phyloP scores from a whole-genome alignment of 768 basidiomycete genomes.

The Hysterangium stoloniferum region DNA sequence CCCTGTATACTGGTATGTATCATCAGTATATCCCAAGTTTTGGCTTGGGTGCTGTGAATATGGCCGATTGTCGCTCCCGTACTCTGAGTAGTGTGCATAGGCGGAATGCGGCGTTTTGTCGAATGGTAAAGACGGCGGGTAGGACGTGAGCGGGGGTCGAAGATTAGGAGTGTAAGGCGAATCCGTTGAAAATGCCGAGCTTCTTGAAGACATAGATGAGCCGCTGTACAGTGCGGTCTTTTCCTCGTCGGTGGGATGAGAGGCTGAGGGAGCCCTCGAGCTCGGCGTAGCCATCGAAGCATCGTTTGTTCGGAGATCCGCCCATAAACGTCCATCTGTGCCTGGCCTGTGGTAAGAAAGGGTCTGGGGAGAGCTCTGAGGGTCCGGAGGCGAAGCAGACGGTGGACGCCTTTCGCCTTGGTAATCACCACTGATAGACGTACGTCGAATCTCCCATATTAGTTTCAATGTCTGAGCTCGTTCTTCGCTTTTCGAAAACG shows the following conservation, averaged over 20 bases:
- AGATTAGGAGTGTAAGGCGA: not conserved
- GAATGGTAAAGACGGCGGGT: not conserved
- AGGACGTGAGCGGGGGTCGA: not conserved
- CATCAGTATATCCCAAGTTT: too few species aligned
- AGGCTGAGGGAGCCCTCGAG: not conserved
- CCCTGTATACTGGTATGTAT: not conserved
- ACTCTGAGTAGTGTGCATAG: not conserved
- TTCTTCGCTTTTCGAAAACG: conserved; percentile 66
- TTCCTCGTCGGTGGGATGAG: not conserved
- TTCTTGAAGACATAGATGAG: conserved; percentile 5
- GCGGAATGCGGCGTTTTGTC: not conserved
- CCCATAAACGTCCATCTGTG: not conserved
- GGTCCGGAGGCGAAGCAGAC: not conserved
- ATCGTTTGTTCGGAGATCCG: not conserved
- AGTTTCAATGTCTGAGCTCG: conserved; percentile 51
- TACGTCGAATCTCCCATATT: conserved; percentile 30
- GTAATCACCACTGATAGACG: not conserved
- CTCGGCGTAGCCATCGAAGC: not conserved
- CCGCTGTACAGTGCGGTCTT: not conserved
- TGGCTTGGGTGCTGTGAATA: too few species aligned
- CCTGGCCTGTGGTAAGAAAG: not conserved
- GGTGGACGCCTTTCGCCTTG: not conserved
- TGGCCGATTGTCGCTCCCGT: not conserved
- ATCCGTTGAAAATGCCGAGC: conserved; percentile 6
- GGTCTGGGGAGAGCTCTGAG: not conserved